Base-by-base conservation (phyloP, 805 yeast species). In the Osmozyma mogii region DNA sequence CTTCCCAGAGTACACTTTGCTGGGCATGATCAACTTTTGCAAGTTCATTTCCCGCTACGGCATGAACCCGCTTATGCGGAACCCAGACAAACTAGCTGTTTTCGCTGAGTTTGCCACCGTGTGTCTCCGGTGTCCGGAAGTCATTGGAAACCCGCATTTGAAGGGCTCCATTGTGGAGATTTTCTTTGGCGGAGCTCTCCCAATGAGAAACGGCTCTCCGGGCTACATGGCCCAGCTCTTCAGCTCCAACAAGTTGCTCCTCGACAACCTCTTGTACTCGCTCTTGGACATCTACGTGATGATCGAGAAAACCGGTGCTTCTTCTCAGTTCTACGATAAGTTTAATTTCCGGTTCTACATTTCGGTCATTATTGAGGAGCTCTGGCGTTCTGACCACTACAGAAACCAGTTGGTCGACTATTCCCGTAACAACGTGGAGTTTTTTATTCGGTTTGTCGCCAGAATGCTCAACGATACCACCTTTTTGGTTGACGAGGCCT, bases 401-500 rank as follows among this genome's bases (percentile, higher is more conserved):
- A 72, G 79, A 35, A 53, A 58, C 5, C 92, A 84, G 53, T 70
- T 92, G 45, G 72, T 71, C 26, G 54, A 65, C 31, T 88, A 83
- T 49, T 73, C 94, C 14, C 63, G 61, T 17, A 57, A 71, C 27
- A 75, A 83, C 43, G 79, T 80, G 19, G 87, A 83, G 35, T 89
- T 92, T 45, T 92, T 92, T 51, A 81, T 89, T 28, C 69, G 94
- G 46, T 87, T 92, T 50, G 83, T 89, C 35, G 98, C 98, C 1
- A 70, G 96, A 52, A 79, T 92, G 84, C 66, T 92, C 49, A 92
- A 92, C 54, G 98, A 92, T 55, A 78, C 94, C 9, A 92, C 98
- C 0, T 92, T 78, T 48, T 62, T 92, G 40, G 62, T 92, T 37
- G 97, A 92, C 55, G 98, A 92, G 56, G 80, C 96, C 1, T 69